These are phyloP conservation scores for Sinapis alba DNA, from an alignment of 441 rosid genomes.

Conservation along the genomic window DNA sequence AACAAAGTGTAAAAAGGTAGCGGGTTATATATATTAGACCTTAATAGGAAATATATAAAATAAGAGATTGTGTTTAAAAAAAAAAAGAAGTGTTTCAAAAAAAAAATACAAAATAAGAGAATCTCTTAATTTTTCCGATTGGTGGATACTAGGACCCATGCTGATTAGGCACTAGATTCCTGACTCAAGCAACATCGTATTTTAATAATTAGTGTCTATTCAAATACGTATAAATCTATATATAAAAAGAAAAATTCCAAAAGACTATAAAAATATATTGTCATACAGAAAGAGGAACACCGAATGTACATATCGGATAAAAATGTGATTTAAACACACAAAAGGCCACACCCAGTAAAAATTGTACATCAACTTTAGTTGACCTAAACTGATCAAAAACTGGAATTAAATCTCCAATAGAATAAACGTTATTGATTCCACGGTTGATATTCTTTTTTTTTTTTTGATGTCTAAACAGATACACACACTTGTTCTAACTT, in stretches of 20 bases:
- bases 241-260: background rate
- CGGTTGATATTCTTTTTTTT: background rate
- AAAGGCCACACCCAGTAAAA: background rate
- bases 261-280: background rate
- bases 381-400: slow-evolving; percentile 16
- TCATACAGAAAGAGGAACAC: slow-evolving; percentile 13
- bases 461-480: background rate
- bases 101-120: too few species aligned
- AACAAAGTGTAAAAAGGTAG: slow-evolving; percentile 10
- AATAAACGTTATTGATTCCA: slow-evolving; percentile 1
- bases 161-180: slow-evolving; percentile 41
- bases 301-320: background rate
- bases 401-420: slow-evolving; percentile 16
- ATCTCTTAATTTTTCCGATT: background rate
- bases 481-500: slow-evolving; percentile 1
- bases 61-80: too few species aligned
- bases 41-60: too few species aligned
- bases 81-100: too few species aligned
- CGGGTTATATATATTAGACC: too few species aligned
- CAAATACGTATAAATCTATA: background rate
- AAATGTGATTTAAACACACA: background rate
- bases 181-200: slow-evolving; percentile 30
- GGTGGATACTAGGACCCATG: slow-evolving; percentile 37
- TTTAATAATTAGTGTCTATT: background rate
- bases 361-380: slow-evolving; percentile 29